phyloP scores from a whole-genome alignment of 768 basidiomycete genomes.

The Podaxis pistillaris region DNA sequence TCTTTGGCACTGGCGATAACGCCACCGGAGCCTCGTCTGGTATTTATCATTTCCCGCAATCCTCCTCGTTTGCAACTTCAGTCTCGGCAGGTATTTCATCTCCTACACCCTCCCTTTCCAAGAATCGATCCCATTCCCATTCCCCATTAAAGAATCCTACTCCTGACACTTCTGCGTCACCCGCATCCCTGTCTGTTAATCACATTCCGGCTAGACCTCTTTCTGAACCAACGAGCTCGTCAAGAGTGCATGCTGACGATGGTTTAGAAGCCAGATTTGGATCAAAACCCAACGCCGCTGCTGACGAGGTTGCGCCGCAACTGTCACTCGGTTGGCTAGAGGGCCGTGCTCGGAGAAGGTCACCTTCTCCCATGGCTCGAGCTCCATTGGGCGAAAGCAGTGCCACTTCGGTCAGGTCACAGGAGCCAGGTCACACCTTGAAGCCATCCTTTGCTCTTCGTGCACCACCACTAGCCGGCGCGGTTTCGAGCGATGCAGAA shows the following conservation, averaged over 20 bases:
- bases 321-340: background rate
- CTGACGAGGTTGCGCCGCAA: background rate
- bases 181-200: background rate
- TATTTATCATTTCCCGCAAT: constrained; percentile 23
- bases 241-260: background rate
- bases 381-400: background rate
- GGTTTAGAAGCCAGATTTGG: background rate
- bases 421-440: background rate
- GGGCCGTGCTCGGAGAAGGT: background rate
- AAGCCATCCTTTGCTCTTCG: constrained; percentile 8
- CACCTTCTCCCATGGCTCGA: constrained; percentile 11
- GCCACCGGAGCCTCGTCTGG: constrained; percentile 7
- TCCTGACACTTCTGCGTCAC: background rate
- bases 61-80: constrained; percentile 24
- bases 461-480: constrained; percentile 14
- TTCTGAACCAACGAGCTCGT: background rate
- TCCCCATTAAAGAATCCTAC: background rate
- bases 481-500: constrained; percentile 26
- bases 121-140: background rate
- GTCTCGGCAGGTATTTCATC: background rate
- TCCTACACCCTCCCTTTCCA: background rate
- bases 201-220: background rate
- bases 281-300: background rate
- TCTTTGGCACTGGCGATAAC: constrained; percentile 11
- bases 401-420: background rate